Percentiles rank a stretch among this genome's conserved stretches.
Evolutionary conservation across 805 yeast species (phyloP).

Genomic region (Wickerhamiella azymoides): DNA sequence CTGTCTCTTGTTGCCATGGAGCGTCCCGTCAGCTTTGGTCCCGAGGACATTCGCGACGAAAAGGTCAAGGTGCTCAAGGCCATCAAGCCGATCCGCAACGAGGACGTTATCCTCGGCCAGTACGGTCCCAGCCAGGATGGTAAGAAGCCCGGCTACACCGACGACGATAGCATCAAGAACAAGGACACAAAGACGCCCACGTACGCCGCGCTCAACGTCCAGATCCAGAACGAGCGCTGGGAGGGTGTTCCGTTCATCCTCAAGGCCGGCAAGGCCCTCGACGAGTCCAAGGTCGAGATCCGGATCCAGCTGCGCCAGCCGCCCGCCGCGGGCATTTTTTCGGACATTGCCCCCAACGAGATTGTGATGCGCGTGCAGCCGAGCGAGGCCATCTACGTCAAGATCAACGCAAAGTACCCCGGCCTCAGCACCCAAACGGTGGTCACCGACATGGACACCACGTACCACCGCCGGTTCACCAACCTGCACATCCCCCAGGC

Average conservation of each 20-base stretch:
- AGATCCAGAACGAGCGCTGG: conserved; percentile 90
- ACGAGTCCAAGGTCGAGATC: conserved; percentile 88
- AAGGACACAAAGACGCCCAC: conserved; percentile 78
- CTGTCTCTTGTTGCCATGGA: conserved; percentile 89
- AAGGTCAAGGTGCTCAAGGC: conserved; percentile 86
- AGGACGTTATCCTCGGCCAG: conserved; percentile 75
- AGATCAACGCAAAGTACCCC: conserved; percentile 86
- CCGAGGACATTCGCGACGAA: conserved; percentile 91
- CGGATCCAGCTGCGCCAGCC: conserved; percentile 84
- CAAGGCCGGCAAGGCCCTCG: conserved; percentile 96
- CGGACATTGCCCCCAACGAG: conserved; percentile 76
- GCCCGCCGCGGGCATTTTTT: conserved; percentile 59
- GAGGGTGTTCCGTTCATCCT: conserved; percentile 92
- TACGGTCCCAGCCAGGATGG: conserved; percentile 78
- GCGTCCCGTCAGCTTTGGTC: conserved; percentile 78
- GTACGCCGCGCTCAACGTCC: conserved; percentile 69
- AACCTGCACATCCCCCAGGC: conserved; percentile 96
- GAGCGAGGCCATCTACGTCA: conserved; percentile 82
- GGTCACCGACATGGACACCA: conserved; percentile 79
- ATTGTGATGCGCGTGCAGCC: conserved; percentile 92
- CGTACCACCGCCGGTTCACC: conserved; percentile 66
- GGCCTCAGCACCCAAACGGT: conserved; percentile 75
- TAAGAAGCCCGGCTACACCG: conserved; percentile 72
- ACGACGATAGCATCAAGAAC: conserved; percentile 73
- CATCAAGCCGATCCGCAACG: conserved; percentile 47